Conservation (phyloP, 2,329 filamentous ascomycete species). For the Metarhizium album region DNA sequence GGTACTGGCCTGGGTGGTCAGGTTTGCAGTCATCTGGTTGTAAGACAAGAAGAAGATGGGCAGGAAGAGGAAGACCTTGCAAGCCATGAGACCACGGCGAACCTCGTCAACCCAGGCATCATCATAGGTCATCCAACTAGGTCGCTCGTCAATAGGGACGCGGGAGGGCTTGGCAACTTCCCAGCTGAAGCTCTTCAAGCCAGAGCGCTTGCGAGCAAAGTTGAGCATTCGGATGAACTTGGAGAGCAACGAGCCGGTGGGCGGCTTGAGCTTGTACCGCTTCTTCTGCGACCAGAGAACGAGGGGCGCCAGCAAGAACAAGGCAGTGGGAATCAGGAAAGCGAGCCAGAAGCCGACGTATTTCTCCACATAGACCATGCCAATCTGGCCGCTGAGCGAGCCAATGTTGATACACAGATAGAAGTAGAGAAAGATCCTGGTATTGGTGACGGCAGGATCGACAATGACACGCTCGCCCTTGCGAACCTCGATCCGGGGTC, state of each 20-base stretch:
- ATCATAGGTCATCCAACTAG: constrained; percentile 70
- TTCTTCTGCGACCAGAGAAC: constrained; percentile 51
- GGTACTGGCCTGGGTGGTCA: constrained; percentile 53
- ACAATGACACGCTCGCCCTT: constrained; percentile 58
- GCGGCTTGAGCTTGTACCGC: constrained; percentile 50
- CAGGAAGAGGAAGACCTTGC: constrained; percentile 61
- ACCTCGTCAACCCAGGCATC: constrained; percentile 77
- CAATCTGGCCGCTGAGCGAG: constrained; percentile 42
- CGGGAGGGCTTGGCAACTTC: constrained; percentile 57
- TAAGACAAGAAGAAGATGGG: constrained; percentile 52
- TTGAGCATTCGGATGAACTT: constrained; percentile 53
- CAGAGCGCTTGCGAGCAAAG: constrained; percentile 52
- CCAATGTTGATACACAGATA: constrained; percentile 51
- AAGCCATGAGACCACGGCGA: constrained; percentile 56
- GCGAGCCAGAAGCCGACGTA: constrained; percentile 68
- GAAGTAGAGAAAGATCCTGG: constrained; percentile 57
- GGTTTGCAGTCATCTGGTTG: constrained; percentile 50
- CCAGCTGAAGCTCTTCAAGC: constrained; percentile 58
- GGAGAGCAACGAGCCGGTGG: constrained; percentile 60
- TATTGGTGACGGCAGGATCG: constrained; percentile 57
- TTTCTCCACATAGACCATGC: constrained; percentile 64
- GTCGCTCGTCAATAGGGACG: constrained; percentile 43
- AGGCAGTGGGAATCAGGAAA: constrained; percentile 53
- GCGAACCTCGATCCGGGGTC: constrained; percentile 43
- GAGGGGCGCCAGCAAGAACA: constrained; percentile 52